Conservation (phyloP, 306 rosid genomes). For the Prunus armeniaca region DNA sequence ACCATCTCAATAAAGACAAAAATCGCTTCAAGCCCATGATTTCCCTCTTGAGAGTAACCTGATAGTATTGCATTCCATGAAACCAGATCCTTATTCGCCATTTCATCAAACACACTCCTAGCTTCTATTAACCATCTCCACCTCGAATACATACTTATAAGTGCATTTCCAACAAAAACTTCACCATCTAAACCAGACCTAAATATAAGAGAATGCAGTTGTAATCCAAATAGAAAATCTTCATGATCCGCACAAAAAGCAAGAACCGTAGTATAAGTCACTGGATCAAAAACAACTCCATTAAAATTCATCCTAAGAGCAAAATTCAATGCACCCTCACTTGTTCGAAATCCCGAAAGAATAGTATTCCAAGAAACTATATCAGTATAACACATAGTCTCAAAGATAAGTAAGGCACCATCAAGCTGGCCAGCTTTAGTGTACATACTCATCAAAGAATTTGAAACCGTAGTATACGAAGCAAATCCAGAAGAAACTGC, state of each 20-base stretch:
- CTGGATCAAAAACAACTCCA: constrained; percentile 66
- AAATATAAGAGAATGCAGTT: constrained; percentile 56
- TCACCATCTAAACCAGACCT: constrained; percentile 61
- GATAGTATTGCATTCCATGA: constrained; percentile 81
- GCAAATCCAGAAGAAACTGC: constrained; percentile 48
- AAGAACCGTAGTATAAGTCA: constrained; percentile 59
- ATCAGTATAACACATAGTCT: constrained; percentile 50
- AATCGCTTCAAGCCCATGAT: constrained; percentile 57
- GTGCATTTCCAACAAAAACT: constrained; percentile 72
- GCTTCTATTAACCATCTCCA: constrained; percentile 53
- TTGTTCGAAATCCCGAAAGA: constrained; percentile 64
- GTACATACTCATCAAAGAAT: constrained; percentile 86
- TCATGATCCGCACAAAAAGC: constrained; percentile 48
- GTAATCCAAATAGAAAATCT: constrained; percentile 61
- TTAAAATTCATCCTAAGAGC: constrained; percentile 46
- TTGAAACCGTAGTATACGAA: constrained; percentile 43
- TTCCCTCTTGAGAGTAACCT: constrained; percentile 73
- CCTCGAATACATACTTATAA: constrained; percentile 70
- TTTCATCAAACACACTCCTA: constrained; percentile 63
- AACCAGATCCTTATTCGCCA: constrained; percentile 55
- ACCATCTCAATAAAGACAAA: constrained; percentile 56
- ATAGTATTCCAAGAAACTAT: constrained; percentile 85
- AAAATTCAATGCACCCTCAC: constrained; percentile 58
- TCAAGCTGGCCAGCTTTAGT: constrained; percentile 49
- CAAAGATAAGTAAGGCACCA: constrained; percentile 48